A percentile compares a stretch with the other conserved stretches of the same genome.
Conservation (phyloP, 768 basidiomycete species). For the Lepiota brunneoincarnata region DNA sequence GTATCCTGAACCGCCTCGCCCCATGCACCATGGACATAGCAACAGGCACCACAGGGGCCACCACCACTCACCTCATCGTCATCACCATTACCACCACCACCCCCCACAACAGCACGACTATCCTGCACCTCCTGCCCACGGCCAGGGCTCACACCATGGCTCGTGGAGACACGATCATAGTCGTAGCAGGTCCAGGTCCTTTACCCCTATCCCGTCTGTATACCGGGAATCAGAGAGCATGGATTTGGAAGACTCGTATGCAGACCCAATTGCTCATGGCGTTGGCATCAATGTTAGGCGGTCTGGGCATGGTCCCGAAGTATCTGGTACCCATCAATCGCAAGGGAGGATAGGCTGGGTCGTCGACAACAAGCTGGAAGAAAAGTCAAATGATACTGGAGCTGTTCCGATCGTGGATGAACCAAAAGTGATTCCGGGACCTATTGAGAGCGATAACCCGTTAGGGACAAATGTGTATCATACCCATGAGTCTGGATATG, state of each 20-base stretch:
- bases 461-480: conserved; percentile 1
- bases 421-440: conserved; percentile 6
- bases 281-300: conserved; percentile 4
- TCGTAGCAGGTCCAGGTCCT: conserved; percentile 20
- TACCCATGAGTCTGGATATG: conserved; percentile 2
- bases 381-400: not conserved
- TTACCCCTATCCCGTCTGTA: conserved; percentile 33
- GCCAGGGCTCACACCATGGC: not conserved
- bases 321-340: not conserved
- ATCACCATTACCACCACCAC: not conserved
- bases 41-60: not conserved
- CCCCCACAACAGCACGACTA: conserved; percentile 3
- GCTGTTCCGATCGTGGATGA: not conserved
- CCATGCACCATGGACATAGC: conserved; percentile 1
- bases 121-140: not conserved
- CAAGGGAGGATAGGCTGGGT: conserved; percentile 4
- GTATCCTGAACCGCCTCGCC: not conserved
- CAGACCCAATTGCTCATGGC: not conserved
- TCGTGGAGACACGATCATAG: conserved; percentile 6
- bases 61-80: conserved; percentile 5
- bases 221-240: conserved; percentile 24
- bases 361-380: not conserved
- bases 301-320: conserved; percentile 4
- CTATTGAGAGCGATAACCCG: conserved; percentile 3
- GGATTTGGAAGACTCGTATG: conserved; percentile 6